These are phyloP conservation scores for Fusarium sp. DNA, from an alignment of 2,329 filamentous ascomycete genomes.

Conservation along the genomic window DNA sequence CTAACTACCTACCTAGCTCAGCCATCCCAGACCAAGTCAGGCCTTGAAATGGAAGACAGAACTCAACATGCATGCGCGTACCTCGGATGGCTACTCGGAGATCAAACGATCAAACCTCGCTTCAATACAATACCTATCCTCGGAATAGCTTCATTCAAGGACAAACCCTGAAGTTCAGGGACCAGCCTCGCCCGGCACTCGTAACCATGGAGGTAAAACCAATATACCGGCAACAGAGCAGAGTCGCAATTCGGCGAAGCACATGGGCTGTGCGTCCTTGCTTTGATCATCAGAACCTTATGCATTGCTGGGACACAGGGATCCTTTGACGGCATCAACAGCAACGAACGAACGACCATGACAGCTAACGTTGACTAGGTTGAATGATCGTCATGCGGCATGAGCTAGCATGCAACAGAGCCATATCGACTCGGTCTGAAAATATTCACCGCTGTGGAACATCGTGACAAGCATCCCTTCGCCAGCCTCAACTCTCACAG, in stretches of 20 bases:
- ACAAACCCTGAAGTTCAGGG: conserved; percentile 13
- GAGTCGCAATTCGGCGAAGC: conserved; percentile 32
- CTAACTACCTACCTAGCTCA: background rate
- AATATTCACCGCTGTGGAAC: conserved; percentile 20
- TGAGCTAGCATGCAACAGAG: conserved; percentile 16
- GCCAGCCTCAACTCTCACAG: background rate
- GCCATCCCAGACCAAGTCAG: conserved; percentile 2
- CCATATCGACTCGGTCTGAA: conserved; percentile 3
- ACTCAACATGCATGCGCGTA: background rate
- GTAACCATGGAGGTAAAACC: conserved; percentile 11
- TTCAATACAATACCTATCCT: conserved; percentile 3
- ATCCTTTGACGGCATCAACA: conserved; percentile 6
- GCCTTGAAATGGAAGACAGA: background rate
- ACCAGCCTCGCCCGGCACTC: conserved; percentile 15
- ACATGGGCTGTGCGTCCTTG: conserved; percentile 25
- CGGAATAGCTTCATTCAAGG: conserved; percentile 7
- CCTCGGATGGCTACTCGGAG: background rate
- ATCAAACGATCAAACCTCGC: conserved; percentile 6
- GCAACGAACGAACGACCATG: background rate
- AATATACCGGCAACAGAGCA: conserved; percentile 8
- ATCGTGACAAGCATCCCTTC: conserved; percentile 26
- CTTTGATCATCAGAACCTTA: conserved; percentile 39
- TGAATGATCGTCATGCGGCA: conserved; percentile 7
- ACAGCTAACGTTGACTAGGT: background rate
- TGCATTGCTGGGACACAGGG: conserved; percentile 30